Conservation (phyloP, 2,329 filamentous ascomycete genomes). For the Alternaria brassicae region DNA sequence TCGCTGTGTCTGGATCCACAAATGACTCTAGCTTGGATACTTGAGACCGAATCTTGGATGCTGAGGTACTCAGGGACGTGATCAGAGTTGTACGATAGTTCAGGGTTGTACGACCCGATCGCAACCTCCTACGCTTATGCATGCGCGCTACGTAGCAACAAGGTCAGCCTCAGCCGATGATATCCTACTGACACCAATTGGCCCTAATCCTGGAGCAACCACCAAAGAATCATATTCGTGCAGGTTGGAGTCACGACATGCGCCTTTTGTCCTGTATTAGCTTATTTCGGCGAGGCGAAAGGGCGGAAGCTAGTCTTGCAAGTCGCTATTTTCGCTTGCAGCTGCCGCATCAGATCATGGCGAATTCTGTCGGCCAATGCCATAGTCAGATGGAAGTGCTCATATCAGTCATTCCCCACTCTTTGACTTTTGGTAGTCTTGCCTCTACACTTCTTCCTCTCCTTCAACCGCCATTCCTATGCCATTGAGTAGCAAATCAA, state of each 20-base stretch:
- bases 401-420: slow-evolving; percentile 20
- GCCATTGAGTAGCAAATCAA: not conserved
- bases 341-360: slow-evolving; percentile 25
- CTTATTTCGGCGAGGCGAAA: slow-evolving; percentile 19
- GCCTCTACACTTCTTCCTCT: not conserved
- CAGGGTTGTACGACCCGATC: not conserved
- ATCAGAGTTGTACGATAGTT: not conserved
- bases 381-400: slow-evolving; percentile 3
- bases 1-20: not conserved
- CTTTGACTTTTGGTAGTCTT: slow-evolving; percentile 7
- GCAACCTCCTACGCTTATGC: not conserved
- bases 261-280: slow-evolving; percentile 13
- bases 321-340: slow-evolving; percentile 21
- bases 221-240: not conserved
- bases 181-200: not conserved
- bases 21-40: not conserved
- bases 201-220: not conserved
- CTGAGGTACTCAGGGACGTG: not conserved
- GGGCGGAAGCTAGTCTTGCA: slow-evolving; percentile 30
- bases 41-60: not conserved
- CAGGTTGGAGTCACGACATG: slow-evolving; percentile 16
- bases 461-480: not conserved
- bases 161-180: slow-evolving; percentile 10
- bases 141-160: not conserved
- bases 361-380: slow-evolving; percentile 12